phyloP scores from a whole-genome alignment of 495 filamentous ascomycete species.

The Daldinia bambusicola region DNA sequence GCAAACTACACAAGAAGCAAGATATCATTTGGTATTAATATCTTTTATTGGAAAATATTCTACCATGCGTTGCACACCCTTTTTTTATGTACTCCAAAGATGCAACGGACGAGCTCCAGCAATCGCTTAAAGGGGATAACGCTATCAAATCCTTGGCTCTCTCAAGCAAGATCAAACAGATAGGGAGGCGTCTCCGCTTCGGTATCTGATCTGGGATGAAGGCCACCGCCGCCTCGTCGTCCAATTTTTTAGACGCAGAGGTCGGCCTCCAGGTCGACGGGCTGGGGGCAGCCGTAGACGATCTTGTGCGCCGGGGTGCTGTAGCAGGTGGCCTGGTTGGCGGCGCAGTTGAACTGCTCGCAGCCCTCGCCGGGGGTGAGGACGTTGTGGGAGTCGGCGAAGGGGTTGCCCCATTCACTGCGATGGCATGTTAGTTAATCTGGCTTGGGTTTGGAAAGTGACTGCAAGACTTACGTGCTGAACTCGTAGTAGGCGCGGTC shows the following conservation, averaged over 20 bases:
- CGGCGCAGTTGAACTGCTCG: slow-evolving; percentile 44
- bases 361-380: slow-evolving; percentile 41
- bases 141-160: neutral
- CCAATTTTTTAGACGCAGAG: slow-evolving; percentile 12
- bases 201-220: neutral
- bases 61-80: neutral
- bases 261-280: slow-evolving; percentile 36
- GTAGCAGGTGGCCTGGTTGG: slow-evolving; percentile 40
- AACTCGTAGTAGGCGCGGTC: slow-evolving; percentile 47
- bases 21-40: neutral
- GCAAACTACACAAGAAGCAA: neutral
- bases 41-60: neutral
- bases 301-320: slow-evolving; percentile 40
- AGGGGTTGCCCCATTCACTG: slow-evolving; percentile 47
- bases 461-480: slow-evolving; percentile 43
- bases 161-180: neutral
- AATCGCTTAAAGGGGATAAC: neutral
- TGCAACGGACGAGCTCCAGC: neutral
- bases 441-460: neutral
- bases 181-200: neutral
- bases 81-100: slow-evolving; percentile 8
- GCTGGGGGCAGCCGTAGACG: slow-evolving; percentile 46
- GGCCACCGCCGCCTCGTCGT: neutral
- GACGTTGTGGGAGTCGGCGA: slow-evolving; percentile 37
- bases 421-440: neutral